Evolutionary conservation across 441 rosid genomes (phyloP).

Genomic region (Populus hybrid): DNA sequence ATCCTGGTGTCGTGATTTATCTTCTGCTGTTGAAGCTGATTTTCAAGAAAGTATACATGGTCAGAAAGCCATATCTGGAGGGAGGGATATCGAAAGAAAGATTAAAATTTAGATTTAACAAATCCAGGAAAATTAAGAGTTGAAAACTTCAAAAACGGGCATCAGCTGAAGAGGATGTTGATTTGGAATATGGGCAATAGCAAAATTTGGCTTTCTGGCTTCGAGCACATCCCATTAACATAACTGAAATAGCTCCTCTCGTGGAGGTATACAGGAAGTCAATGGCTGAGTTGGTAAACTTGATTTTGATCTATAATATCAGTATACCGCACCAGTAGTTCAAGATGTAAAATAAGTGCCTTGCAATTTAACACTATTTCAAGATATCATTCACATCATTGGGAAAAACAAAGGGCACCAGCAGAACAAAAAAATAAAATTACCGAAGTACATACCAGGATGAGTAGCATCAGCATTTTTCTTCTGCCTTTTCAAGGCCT

Average conservation of each 20-base stretch:
- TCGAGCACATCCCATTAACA: not conserved
- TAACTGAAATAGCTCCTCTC: not conserved
- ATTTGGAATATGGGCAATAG: not conserved
- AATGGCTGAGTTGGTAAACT: not conserved
- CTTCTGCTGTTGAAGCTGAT: slow-evolving; percentile 50
- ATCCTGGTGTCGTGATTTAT: slow-evolving; percentile 45
- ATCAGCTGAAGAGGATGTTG: not conserved
- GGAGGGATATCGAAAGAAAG: no score
- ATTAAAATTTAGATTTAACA: not conserved
- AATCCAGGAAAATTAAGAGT: not conserved
- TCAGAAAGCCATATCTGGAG: not conserved
- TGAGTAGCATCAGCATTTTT: slow-evolving; percentile 47
- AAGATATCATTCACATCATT: not conserved
- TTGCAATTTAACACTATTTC: not conserved
- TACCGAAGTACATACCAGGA: slow-evolving; percentile 44
- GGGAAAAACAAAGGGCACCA: not conserved
- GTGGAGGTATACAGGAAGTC: not conserved
- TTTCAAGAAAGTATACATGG: not conserved
- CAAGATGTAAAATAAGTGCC: not conserved
- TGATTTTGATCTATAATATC: not conserved
- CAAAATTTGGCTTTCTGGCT: not conserved
- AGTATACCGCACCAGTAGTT: not conserved
- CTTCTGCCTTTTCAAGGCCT: slow-evolving; percentile 75
- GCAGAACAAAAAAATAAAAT: not conserved
- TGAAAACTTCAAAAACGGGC: not conserved